A percentile compares a stretch with the other conserved stretches of the same genome.
These are phyloP conservation scores for Macrolepiota albuminosa DNA, from an alignment of 768 basidiomycete genomes.

Conservation along the genomic window DNA sequence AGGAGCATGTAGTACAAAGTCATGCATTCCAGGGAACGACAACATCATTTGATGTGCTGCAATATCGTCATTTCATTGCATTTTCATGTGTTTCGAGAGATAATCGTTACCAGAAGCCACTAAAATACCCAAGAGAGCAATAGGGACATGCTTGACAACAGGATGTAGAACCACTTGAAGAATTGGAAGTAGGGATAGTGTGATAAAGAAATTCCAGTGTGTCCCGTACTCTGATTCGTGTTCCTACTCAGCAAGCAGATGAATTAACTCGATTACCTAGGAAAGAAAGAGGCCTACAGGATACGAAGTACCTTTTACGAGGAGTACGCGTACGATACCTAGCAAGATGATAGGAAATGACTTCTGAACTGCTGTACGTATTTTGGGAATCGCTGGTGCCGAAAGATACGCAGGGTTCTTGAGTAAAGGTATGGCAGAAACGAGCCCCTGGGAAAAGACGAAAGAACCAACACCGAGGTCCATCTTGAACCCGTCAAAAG, in stretches of 20 bases:
- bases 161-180: conserved; percentile 69
- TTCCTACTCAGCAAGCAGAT: conserved; percentile 45
- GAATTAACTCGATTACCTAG: neutral
- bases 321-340: conserved; percentile 70
- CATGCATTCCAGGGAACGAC: conserved; percentile 47
- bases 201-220: conserved; percentile 99
- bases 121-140: conserved; percentile 57
- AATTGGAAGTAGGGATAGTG: conserved; percentile 75
- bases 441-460: conserved; percentile 91
- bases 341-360: conserved; percentile 63
- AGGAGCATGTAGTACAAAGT: conserved; percentile 61
- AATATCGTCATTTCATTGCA: neutral
- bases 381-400: conserved; percentile 44
- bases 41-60: conserved; percentile 72
- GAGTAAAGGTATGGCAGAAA: conserved; percentile 80
- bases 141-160: conserved; percentile 48
- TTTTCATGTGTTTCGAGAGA: neutral
- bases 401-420: conserved; percentile 54
- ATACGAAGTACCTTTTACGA: conserved; percentile 93
- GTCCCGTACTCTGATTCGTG: conserved; percentile 94
- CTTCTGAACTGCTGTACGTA: conserved; percentile 49
- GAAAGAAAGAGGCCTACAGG: conserved; percentile 48
- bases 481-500: conserved; percentile 58
- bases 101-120: conserved; percentile 46
- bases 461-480: conserved; percentile 97